Evolutionary conservation across 106 monocot species (phyloP).

Genomic region (Allium cepa): DNA sequence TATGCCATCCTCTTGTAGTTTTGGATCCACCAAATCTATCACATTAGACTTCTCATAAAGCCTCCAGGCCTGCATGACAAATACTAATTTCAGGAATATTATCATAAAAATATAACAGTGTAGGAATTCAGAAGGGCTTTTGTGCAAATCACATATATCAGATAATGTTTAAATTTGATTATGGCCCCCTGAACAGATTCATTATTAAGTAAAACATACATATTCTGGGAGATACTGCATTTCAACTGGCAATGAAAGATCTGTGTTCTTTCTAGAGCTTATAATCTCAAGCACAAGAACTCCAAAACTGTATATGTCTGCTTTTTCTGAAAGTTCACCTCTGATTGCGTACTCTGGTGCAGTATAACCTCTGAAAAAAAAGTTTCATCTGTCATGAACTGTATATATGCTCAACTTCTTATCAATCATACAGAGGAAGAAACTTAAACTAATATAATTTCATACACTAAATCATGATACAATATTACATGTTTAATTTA

Average conservation of each 20-base stretch:
- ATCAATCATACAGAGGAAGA: too few relatives aligned
- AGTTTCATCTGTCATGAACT: too few relatives aligned
- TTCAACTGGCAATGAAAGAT: slow-evolving; percentile 29
- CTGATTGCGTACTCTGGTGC: slow-evolving; percentile 61
- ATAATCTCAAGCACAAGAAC: slow-evolving; percentile 51
- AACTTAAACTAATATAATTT: too few relatives aligned
- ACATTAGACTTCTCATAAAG: slow-evolving; percentile 36
- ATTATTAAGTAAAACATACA: slow-evolving; percentile 9
- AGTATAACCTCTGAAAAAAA: slow-evolving; percentile 36
- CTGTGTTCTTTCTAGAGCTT: slow-evolving; percentile 41
- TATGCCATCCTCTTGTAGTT: slow-evolving; percentile 21
- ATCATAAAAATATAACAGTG: not conserved
- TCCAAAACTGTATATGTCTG: slow-evolving; percentile 61
- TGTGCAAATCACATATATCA: not conserved
- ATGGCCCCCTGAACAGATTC: not conserved
- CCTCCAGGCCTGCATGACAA: slow-evolving; percentile 39
- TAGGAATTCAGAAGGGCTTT: not conserved
- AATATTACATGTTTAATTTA: not conserved
- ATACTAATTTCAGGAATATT: not conserved
- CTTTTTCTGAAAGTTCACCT: slow-evolving; percentile 56
- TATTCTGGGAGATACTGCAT: slow-evolving; percentile 69
- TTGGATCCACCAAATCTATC: slow-evolving; percentile 35
- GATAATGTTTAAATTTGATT: not conserved
- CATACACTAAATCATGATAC: too few relatives aligned
- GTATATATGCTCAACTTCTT: too few relatives aligned